phyloP scores from a whole-genome alignment of 1,284 basidiomycete species.

The Apiotrichum mycotoxinovorans region DNA sequence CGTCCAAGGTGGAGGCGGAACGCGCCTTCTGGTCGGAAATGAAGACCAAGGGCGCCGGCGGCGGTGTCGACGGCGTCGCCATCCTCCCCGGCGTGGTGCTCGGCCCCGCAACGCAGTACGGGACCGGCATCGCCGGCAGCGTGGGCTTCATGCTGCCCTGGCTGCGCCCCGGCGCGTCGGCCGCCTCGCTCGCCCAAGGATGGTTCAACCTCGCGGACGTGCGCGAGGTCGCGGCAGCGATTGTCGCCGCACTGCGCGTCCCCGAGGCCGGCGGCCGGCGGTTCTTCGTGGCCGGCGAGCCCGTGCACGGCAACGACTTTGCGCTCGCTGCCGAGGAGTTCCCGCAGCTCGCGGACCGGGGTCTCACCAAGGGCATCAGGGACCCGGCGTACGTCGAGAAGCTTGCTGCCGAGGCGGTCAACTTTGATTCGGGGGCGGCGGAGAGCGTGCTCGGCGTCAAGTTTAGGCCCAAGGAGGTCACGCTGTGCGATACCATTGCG shows the following conservation, averaged over 20 bases:
- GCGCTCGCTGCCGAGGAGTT: neutral
- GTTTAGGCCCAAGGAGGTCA: constrained; percentile 10
- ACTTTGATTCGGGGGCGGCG: constrained; percentile 15
- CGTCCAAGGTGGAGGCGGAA: constrained; percentile 30
- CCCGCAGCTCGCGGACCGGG: neutral
- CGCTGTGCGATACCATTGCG: neutral
- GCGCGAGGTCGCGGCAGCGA: constrained; percentile 9
- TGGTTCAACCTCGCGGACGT: constrained; percentile 30
- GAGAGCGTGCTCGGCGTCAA: constrained; percentile 13
- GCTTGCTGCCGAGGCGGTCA: constrained; percentile 2
- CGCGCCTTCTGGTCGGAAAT: constrained; percentile 33
- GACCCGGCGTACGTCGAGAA: neutral
- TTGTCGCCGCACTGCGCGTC: neutral
- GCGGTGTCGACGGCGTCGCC: constrained; percentile 6
- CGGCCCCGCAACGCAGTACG: neutral
- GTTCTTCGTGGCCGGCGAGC: constrained; percentile 36
- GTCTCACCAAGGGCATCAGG: constrained; percentile 1
- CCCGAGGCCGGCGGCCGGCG: constrained; percentile 58
- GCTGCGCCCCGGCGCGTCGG: neutral
- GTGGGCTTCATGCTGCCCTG: neutral
- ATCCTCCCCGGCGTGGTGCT: constrained; percentile 3
- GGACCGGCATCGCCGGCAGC: neutral
- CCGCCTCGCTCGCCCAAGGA: neutral
- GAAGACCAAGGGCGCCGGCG: neutral
- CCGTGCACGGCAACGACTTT: neutral